Evolutionary conservation across 2,329 filamentous ascomycete genomes (phyloP), one percentile per base, ranked within the genome.

Genomic region (Neonectria punicea): DNA sequence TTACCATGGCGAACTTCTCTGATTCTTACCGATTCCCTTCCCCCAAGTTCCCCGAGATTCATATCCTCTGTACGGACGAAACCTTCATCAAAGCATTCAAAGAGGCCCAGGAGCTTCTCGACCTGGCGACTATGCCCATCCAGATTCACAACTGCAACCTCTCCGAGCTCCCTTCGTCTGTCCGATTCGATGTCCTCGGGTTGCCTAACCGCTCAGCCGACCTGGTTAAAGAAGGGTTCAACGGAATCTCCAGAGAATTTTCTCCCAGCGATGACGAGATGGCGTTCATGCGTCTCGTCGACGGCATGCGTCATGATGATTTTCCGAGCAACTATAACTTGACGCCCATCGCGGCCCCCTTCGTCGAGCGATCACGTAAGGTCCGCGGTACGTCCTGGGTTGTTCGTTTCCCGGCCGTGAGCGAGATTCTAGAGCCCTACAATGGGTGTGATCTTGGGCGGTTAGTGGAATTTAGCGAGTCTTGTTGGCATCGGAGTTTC

Each of bases 251-350:
- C 22, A 25, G 22, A 41, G 78, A 79, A n/a, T 82, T 86, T 65
- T 82, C 82, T 6, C 83, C 82, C 0, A 61, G 62, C 3, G 69
- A 80, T 25, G 78, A 83, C 61, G 86, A 86, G 68, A 66, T 79
- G 14, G 82, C 83, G 2, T 77, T 87, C 5, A 86, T 84, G 0
- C 74, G 75, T 8, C 79, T 77, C n/a, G 82, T 87, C 5, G 87
- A 86, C 63, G 71, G 80, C 3, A 75, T 79, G 64, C 84, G 80
- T 76, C 76, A 81, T 18, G 85, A 85, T 65, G 81, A 81, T 2
- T 83, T 83, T 0, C 84, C 84, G 0, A 84, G 84, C 0, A 79
- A 80, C 0, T 87, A 84, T 66, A 85, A 82, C 1, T 70, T 86
- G 2, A 78, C 86, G 4, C 71, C 72, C 16, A 80, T 86, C 20